Conservation (phyloP, 129 eudicot species). For the Escallonia rubra region DNA sequence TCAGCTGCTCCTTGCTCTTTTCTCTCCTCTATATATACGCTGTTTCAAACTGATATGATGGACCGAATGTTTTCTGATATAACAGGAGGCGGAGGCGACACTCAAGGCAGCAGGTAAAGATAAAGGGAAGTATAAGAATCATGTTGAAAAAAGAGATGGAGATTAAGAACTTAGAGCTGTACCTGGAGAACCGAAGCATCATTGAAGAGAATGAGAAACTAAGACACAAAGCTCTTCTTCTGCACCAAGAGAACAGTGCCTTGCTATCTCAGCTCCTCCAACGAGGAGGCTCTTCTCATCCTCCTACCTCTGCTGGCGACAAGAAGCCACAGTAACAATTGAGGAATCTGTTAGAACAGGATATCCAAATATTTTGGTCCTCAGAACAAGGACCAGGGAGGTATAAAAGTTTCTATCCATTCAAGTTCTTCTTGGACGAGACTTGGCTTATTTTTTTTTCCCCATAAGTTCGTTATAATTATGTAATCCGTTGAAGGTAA, state of each 20-base stretch:
- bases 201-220: slow-evolving; percentile 60
- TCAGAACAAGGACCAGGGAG: too few relatives aligned
- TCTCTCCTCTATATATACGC: not conserved
- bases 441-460: too few relatives aligned
- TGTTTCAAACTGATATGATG: not conserved
- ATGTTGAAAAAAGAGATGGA: slow-evolving; percentile 32
- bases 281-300: too few relatives aligned
- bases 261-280: slow-evolving; percentile 38
- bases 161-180: slow-evolving; percentile 46
- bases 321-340: too few relatives aligned
- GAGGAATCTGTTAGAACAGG: too few relatives aligned
- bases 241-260: slow-evolving; percentile 53
- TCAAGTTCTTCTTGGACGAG: too few relatives aligned
- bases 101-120: slow-evolving; percentile 12
- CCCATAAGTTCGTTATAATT: too few relatives aligned
- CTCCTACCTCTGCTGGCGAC: too few relatives aligned
- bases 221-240: slow-evolving; percentile 42
- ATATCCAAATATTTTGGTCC: too few relatives aligned
- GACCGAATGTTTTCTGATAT: not conserved
- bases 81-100: slow-evolving; percentile 16
- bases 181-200: slow-evolving; percentile 51
- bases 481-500: too few relatives aligned
- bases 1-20: slow-evolving; percentile 1
- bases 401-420: too few relatives aligned
- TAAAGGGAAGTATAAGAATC: slow-evolving; percentile 3